Conservation (phyloP, 2,329 filamentous ascomycete genomes). For the Nothophaeocryptopus gaeumannii region DNA sequence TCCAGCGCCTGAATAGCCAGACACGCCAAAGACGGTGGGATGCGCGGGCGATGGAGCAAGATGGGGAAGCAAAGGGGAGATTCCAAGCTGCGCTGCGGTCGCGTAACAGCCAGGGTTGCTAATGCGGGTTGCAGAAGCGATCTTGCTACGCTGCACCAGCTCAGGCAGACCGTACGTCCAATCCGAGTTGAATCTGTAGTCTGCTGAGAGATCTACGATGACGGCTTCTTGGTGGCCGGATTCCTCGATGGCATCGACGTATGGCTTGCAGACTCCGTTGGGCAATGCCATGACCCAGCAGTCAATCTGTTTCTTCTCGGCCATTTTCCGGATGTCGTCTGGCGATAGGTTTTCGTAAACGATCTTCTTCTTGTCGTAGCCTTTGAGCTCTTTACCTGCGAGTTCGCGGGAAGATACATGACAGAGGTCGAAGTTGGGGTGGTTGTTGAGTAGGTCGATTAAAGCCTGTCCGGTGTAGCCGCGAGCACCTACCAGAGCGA, state of each 20-base stretch:
- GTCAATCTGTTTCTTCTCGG: slow-evolving; percentile 79
- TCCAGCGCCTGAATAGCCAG: slow-evolving; percentile 90
- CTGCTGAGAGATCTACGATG: slow-evolving; percentile 91
- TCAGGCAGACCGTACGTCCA: slow-evolving; percentile 94
- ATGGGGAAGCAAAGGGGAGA: slow-evolving; percentile 75
- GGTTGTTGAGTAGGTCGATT: slow-evolving; percentile 79
- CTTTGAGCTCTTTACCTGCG: slow-evolving; percentile 78
- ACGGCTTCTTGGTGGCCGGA: slow-evolving; percentile 65
- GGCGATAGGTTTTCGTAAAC: slow-evolving; percentile 86
- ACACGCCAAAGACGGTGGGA: slow-evolving; percentile 85
- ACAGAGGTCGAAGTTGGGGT: slow-evolving; percentile 84
- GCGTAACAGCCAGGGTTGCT: slow-evolving; percentile 94
- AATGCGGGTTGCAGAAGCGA: slow-evolving; percentile 77
- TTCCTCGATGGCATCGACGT: slow-evolving; percentile 80
- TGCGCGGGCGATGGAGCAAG: slow-evolving; percentile 61
- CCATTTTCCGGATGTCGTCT: slow-evolving; percentile 83
- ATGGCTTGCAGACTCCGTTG: slow-evolving; percentile 92
- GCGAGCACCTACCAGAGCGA: slow-evolving; percentile 85
- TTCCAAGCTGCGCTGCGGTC: slow-evolving; percentile 85
- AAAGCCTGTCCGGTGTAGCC: slow-evolving; percentile 93
- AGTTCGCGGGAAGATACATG: slow-evolving; percentile 94
- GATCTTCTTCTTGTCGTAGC: slow-evolving; percentile 87
- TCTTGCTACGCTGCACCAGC: slow-evolving; percentile 70
- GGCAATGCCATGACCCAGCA: slow-evolving; percentile 98
- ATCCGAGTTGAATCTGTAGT: slow-evolving; percentile 81